These are phyloP conservation scores for Arachis monticola DNA, from an alignment of 331 rosid genomes.

Conservation along the genomic window DNA sequence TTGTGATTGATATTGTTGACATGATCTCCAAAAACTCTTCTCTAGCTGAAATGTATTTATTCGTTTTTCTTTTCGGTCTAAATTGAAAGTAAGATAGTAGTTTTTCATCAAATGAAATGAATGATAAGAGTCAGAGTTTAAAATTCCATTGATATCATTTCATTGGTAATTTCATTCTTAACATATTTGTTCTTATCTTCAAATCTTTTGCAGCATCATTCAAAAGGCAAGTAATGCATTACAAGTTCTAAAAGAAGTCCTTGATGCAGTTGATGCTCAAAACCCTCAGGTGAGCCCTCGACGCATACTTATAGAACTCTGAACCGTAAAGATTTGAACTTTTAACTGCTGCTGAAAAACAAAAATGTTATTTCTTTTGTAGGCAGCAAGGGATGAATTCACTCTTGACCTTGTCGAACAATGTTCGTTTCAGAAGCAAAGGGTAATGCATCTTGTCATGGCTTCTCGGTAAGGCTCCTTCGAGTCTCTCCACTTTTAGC, in stretches of 20 bases:
- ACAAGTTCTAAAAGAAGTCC: constrained; percentile 86
- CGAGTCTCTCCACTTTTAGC: constrained; percentile 25
- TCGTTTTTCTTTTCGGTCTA: not conserved
- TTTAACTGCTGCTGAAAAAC: constrained; percentile 26
- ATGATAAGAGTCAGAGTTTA: constrained; percentile 4
- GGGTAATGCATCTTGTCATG: constrained; percentile 95
- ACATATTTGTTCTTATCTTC: constrained; percentile 2
- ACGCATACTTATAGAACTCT: constrained; percentile 29
- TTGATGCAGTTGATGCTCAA: constrained; percentile 81
- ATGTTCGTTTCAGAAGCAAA: constrained; percentile 95
- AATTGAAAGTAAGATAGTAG: constrained; percentile 13
- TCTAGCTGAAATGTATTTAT: constrained; percentile 3
- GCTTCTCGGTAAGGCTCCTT: constrained; percentile 80
- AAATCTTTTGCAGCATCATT: constrained; percentile 62
- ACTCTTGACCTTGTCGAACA: constrained; percentile 99
- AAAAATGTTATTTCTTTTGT: constrained; percentile 24
- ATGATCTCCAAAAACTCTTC: constrained; percentile 27
- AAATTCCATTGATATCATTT: constrained; percentile 14
- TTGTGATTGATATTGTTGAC: constrained; percentile 23
- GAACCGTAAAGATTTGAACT: not conserved
- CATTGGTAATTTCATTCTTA: constrained; percentile 10
- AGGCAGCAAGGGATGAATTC: constrained; percentile 95
- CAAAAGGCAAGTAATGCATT: constrained; percentile 84
- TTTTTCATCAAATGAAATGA: constrained; percentile 33
- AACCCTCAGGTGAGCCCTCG: constrained; percentile 68